Evolutionary conservation across 331 rosid species (phyloP).

Genomic region (Malus hybrid): DNA sequence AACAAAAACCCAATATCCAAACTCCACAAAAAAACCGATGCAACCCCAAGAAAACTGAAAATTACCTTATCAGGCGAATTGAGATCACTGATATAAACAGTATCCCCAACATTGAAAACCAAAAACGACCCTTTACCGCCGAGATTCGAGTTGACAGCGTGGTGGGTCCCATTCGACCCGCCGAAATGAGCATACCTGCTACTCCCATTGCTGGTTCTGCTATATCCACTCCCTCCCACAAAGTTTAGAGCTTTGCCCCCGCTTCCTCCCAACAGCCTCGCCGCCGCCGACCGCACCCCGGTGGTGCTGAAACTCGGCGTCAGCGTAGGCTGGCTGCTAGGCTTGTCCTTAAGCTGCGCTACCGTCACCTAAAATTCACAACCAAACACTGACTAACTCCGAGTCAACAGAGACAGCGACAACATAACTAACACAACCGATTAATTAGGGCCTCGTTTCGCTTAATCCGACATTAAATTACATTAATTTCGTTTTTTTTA

Average conservation of each 20-base stretch:
- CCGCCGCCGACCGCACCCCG: constrained; percentile 90
- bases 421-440: neutral
- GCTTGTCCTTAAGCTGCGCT: constrained; percentile 87
- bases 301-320: constrained; percentile 66
- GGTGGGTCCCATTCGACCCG: constrained; percentile 18
- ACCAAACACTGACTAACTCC: constrained; percentile 18
- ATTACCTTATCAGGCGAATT: constrained; percentile 93
- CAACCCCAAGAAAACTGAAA: neutral
- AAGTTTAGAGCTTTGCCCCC: constrained; percentile 85
- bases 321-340: constrained; percentile 50
- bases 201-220: constrained; percentile 55
- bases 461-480: neutral
- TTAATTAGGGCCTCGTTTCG: neutral
- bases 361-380: constrained; percentile 56
- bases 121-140: constrained; percentile 81
- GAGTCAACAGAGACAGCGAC: neutral
- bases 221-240: constrained; percentile 79
- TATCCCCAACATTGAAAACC: constrained; percentile 91
- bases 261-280: constrained; percentile 74
- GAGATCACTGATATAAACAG: constrained; percentile 83
- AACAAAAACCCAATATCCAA: neutral
- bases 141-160: constrained; percentile 50
- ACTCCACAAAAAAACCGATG: constrained; percentile 6
- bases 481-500: neutral
- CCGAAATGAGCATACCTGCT: constrained; percentile 37